Conservation (phyloP, 371 early-diverging fungal species). For the Rozella allomycis region DNA sequence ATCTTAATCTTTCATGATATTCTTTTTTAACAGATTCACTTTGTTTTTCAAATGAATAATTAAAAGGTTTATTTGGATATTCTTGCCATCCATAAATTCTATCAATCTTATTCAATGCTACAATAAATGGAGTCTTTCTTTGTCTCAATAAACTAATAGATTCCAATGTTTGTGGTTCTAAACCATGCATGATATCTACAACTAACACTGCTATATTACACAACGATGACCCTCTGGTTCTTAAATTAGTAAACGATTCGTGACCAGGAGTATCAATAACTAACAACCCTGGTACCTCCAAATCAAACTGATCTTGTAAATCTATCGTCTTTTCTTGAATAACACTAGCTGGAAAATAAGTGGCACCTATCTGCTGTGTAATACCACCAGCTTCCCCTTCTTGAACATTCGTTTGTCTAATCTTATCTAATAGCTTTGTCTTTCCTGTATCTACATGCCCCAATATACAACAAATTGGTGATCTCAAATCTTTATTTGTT, state of each 20-base stretch:
- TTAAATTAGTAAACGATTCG: conserved; percentile 97
- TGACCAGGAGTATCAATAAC: conserved; percentile 99
- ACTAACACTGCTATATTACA: conserved; percentile 99
- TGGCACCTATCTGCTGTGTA: conserved; percentile 99
- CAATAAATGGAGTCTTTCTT: conserved; percentile 97
- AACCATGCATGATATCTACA: conserved; percentile 98
- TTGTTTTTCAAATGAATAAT: conserved; percentile 59
- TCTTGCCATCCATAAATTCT: conserved; percentile 92
- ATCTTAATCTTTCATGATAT: conserved; percentile 64
- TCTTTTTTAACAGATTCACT: conserved; percentile 49
- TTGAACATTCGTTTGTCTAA: conserved; percentile 99
- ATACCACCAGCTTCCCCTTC: conserved; percentile 99
- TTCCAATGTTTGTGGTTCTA: conserved; percentile 98
- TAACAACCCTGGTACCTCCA: conserved; percentile 91
- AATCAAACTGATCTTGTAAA: conserved; percentile 21
- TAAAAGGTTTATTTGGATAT: conserved; percentile 56
- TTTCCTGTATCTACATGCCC: conserved; percentile 99
- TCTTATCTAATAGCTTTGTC: conserved; percentile 97
- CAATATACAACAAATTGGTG: conserved; percentile 97
- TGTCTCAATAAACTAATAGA: conserved; percentile 80
- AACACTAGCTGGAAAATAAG: conserved; percentile 94
- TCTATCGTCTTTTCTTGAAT: conserved; percentile 74
- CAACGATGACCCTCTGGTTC: conserved; percentile 94
- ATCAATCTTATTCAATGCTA: conserved; percentile 99
- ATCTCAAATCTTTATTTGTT: conserved; percentile 65